A percentile compares a stretch with the other conserved stretches of the same genome.
Evolutionary conservation across 306 rosid genomes (phyloP).

Genomic region (Luffa acutangula): DNA sequence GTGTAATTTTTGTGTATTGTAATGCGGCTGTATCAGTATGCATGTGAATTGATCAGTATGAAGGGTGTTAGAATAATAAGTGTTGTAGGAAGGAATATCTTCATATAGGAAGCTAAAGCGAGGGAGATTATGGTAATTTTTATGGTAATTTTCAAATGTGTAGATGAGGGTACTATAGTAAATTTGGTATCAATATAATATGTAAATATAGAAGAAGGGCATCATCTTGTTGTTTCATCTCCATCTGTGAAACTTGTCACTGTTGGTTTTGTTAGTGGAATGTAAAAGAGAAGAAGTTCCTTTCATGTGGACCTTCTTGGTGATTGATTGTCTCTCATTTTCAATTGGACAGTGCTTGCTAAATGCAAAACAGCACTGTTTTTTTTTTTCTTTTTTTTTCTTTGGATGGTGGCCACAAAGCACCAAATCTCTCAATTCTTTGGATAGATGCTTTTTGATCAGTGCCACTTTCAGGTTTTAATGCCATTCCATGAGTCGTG

Average conservation of each 20-base stretch:
- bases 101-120: background rate
- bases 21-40: background rate
- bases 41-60: background rate
- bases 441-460: background rate
- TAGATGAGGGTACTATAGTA: background rate
- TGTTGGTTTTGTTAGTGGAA: slow-evolving; percentile 1
- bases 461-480: background rate
- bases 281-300: background rate
- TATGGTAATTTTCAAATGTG: background rate
- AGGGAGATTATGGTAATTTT: background rate
- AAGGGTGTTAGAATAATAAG: background rate
- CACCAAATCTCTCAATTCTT: background rate
- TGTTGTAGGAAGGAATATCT: background rate
- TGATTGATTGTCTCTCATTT: background rate
- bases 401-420: background rate
- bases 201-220: background rate
- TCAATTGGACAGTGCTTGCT: background rate
- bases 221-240: background rate
- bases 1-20: background rate
- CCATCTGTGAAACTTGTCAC: background rate
- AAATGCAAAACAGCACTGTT: background rate
- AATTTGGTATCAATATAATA: background rate
- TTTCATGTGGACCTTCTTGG: background rate
- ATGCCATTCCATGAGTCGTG: background rate
- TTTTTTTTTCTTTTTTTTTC: background rate